Evolutionary conservation across 2,329 filamentous ascomycete genomes (phyloP).

Genomic region (Fusarium sp.): DNA sequence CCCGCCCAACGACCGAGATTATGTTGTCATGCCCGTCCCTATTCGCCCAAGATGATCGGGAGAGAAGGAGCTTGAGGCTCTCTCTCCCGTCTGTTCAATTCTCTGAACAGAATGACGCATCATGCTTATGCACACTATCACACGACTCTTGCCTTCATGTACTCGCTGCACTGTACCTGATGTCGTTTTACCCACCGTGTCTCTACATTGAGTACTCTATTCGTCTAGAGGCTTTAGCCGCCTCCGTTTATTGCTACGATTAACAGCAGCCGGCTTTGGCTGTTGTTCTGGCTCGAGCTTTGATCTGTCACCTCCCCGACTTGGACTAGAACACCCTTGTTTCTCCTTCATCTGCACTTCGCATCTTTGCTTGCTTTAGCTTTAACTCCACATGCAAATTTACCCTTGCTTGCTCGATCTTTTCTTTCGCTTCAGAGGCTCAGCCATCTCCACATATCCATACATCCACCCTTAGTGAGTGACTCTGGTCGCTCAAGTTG

Average conservation of each 20-base stretch:
- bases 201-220: conserved; percentile 39
- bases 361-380: conserved; percentile 26
- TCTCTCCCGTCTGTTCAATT: background rate
- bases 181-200: conserved; percentile 50
- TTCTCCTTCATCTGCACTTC: conserved; percentile 40
- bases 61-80: background rate
- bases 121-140: conserved; percentile 24
- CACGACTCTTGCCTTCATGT: conserved; percentile 21
- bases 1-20: conserved; percentile 9
- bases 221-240: conserved; percentile 34
- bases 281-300: conserved; percentile 3
- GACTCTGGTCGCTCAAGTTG: conserved; percentile 18
- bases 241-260: conserved; percentile 12
- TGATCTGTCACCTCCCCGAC: conserved; percentile 35
- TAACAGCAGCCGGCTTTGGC: conserved; percentile 11
- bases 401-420: conserved; percentile 36
- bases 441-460: conserved; percentile 37
- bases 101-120: conserved; percentile 14
- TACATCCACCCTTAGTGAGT: conserved; percentile 9
- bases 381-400: conserved; percentile 33
- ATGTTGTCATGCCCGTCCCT: conserved; percentile 12
- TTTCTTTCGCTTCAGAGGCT: conserved; percentile 26
- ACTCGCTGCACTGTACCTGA: conserved; percentile 28
- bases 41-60: background rate
- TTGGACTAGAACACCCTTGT: conserved; percentile 28